phyloP scores from a whole-genome alignment of 176 grass and related monocot genomes.

The Oryza meridionalis region DNA sequence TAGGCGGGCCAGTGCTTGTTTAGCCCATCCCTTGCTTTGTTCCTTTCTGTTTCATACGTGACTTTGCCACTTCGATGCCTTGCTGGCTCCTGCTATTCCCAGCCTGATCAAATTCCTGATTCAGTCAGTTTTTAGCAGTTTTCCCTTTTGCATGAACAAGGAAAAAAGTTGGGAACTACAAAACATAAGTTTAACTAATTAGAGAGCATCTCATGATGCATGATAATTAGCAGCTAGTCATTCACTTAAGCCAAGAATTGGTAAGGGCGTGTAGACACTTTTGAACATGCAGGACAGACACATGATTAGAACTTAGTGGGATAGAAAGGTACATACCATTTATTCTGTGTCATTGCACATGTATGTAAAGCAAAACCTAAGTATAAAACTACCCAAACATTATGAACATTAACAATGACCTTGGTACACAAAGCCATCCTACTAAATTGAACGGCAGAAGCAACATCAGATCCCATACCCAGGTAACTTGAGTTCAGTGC shows the following conservation, averaged over 20 bases:
- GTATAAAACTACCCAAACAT: background rate
- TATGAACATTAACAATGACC: background rate
- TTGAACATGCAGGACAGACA: background rate
- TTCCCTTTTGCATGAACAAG: background rate
- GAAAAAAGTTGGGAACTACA: background rate
- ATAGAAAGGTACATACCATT: background rate
- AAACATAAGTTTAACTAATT: background rate
- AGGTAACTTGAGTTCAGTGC: background rate
- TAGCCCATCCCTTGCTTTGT: slow-evolving; percentile 14
- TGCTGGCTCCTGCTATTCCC: slow-evolving; percentile 3
- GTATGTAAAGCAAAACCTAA: background rate
- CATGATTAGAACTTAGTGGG: background rate
- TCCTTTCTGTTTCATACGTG: slow-evolving; percentile 12
- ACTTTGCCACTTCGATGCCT: background rate
- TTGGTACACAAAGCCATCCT: background rate
- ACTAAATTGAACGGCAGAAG: slow-evolving; percentile 13
- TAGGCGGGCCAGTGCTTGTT: slow-evolving; percentile 18
- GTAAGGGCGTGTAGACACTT: background rate
- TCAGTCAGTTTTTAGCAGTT: background rate
- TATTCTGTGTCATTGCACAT: background rate
- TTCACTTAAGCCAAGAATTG: background rate
- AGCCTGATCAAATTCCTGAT: background rate
- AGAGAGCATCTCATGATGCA: background rate
- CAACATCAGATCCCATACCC: slow-evolving; percentile 15
- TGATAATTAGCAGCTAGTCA: background rate